A percentile compares a stretch with the other conserved stretches of the same genome.
These are phyloP conservation scores for Yamadazyma nakazawae DNA, from an alignment of 805 yeast species.

Conservation along the genomic window DNA sequence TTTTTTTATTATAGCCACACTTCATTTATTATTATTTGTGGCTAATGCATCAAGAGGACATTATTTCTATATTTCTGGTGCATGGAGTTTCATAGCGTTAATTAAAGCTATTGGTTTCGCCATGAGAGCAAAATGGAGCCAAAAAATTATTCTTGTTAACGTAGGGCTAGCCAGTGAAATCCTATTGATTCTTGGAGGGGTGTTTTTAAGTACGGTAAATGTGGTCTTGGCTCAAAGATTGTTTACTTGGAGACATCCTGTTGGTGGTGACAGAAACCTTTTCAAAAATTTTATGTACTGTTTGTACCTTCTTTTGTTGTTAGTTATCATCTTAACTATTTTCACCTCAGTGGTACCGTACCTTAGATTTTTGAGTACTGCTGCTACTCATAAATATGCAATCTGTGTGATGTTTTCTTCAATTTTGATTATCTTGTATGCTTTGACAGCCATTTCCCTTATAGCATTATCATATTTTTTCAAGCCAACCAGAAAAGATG, in stretches of 20 bases:
- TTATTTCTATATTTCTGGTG: constrained; percentile 51
- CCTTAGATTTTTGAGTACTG: constrained; percentile 47
- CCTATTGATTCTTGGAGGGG: constrained; percentile 52
- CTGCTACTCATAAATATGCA: constrained; percentile 19
- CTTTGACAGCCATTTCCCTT: constrained; percentile 50
- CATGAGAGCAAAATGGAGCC: constrained; percentile 56
- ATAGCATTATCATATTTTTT: constrained; percentile 49
- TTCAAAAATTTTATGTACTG: constrained; percentile 50
- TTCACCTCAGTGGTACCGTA: constrained; percentile 62
- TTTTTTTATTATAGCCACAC: constrained; percentile 45
- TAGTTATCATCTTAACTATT: constrained; percentile 60
- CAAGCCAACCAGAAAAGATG: constrained; percentile 53
- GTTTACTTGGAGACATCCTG: constrained; percentile 76
- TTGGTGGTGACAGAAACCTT: constrained; percentile 50
- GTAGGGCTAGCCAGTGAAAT: constrained; percentile 57
- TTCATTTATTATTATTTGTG: constrained; percentile 47
- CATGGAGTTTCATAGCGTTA: constrained; percentile 48
- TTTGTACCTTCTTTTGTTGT: constrained; percentile 51
- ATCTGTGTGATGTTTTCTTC: constrained; percentile 29
- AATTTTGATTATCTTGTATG: constrained; percentile 39
- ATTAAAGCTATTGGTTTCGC: constrained; percentile 58
- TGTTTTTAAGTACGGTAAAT: constrained; percentile 54
- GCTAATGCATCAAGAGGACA: constrained; percentile 55
- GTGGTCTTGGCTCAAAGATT: constrained; percentile 67
- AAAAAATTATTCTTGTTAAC: constrained; percentile 40